Evolutionary conservation across 2,329 filamentous ascomycete genomes (phyloP).

Genomic region (Penicillium sp.): DNA sequence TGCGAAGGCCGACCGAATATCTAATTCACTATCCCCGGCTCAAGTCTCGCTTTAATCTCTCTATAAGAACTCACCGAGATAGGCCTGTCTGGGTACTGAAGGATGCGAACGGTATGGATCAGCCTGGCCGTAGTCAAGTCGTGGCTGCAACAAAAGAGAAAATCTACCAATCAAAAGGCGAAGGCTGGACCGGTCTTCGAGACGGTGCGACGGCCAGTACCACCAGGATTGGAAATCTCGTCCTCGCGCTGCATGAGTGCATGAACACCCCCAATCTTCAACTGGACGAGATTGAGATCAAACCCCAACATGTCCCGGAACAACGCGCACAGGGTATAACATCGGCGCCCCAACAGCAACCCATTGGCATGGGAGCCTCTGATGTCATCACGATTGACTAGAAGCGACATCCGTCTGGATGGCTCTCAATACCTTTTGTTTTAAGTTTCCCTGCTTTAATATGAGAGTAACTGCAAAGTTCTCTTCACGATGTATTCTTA

Average conservation of each 20-base stretch:
- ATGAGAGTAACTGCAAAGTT: slow-evolving; percentile 3
- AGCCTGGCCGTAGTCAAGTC: slow-evolving; percentile 21
- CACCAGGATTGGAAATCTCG: slow-evolving; percentile 35
- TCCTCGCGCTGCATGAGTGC: slow-evolving; percentile 35
- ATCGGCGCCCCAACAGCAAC: slow-evolving; percentile 7
- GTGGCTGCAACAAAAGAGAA: slow-evolving; percentile 30
- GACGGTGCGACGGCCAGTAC: slow-evolving; percentile 39
- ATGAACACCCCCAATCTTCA: slow-evolving; percentile 22
- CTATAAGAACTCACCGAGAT: slow-evolving; percentile 28
- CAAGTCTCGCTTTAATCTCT: slow-evolving; percentile 36
- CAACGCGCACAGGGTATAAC: not conserved
- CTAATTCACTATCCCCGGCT: slow-evolving; percentile 39
- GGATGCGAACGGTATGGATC: slow-evolving; percentile 24
- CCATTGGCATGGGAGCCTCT: slow-evolving; percentile 13
- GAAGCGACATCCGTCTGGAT: not conserved
- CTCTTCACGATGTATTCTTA: slow-evolving; percentile 25
- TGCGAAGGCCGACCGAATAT: slow-evolving; percentile 39
- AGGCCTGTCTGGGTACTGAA: slow-evolving; percentile 40
- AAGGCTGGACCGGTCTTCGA: slow-evolving; percentile 44
- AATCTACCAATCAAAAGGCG: slow-evolving; percentile 38
- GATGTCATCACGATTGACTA: slow-evolving; percentile 44
- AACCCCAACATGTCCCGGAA: slow-evolving; percentile 3
- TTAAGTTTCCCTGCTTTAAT: slow-evolving; percentile 6
- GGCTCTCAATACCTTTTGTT: not conserved
- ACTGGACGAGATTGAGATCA: slow-evolving; percentile 9